These are phyloP conservation scores for Rhodotorula sp. DNA, from an alignment of 1,284 basidiomycete genomes.

Conservation along the genomic window DNA sequence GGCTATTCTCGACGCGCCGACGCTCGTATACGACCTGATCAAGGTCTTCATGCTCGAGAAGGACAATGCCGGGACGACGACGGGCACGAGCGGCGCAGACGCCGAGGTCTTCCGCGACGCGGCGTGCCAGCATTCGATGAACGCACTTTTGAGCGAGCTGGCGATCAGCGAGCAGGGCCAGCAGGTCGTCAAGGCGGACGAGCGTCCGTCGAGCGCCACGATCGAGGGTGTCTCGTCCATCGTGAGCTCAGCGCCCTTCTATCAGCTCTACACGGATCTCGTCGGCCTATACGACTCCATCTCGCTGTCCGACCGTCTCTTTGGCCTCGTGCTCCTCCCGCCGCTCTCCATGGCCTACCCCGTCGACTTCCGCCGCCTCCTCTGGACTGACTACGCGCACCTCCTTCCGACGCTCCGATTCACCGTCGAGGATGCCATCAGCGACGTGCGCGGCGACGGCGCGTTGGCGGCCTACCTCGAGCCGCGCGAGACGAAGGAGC, in stretches of 20 bases:
- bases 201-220: background rate
- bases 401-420: constrained; percentile 44
- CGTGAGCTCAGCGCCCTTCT: constrained; percentile 59
- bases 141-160: constrained; percentile 62
- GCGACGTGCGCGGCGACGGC: constrained; percentile 9
- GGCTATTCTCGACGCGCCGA: constrained; percentile 49
- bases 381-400: constrained; percentile 79
- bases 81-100: constrained; percentile 53
- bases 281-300: constrained; percentile 83
- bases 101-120: constrained; percentile 70
- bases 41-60: constrained; percentile 94
- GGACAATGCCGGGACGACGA: constrained; percentile 51
- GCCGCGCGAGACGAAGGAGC: constrained; percentile 29
- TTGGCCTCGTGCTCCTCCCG: constrained; percentile 73
- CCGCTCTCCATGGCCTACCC: constrained; percentile 75
- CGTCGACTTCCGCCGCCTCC: constrained; percentile 75
- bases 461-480: constrained; percentile 20
- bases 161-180: constrained; percentile 49
- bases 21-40: constrained; percentile 75
- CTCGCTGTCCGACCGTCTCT: constrained; percentile 79
- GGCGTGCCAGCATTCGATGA: constrained; percentile 63
- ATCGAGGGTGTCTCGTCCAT: constrained; percentile 27
- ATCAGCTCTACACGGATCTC: constrained; percentile 91
- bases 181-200: constrained; percentile 11
- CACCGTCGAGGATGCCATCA: constrained; percentile 9